Evolutionary conservation across 164 flowering plant genomes (phyloP).

Genomic region (Annona cherimola): DNA sequence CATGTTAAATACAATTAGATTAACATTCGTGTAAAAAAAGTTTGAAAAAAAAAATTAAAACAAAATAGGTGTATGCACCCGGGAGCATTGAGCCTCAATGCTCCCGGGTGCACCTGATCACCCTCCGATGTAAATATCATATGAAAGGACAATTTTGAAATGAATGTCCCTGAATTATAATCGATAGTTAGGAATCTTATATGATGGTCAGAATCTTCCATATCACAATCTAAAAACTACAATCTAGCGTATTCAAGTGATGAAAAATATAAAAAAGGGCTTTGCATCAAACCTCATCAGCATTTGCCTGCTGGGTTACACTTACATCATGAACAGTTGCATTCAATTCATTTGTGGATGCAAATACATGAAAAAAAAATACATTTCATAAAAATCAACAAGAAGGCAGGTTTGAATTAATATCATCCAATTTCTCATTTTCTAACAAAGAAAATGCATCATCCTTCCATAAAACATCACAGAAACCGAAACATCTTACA

Average conservation of each 20-base stretch:
- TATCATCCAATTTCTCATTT: conserved; percentile 4
- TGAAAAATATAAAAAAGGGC: background rate
- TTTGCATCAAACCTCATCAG: background rate
- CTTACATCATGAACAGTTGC: background rate
- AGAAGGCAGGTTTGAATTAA: background rate
- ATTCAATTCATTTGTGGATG: background rate
- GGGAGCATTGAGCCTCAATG: too few species aligned
- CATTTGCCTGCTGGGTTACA: background rate
- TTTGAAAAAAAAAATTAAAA: too few species aligned
- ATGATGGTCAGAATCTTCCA: background rate
- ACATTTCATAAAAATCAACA: background rate
- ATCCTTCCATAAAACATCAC: conserved; percentile 40
- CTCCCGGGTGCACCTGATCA: too few species aligned
- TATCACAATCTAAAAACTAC: background rate
- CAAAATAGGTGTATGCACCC: too few species aligned
- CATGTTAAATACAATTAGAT: too few species aligned
- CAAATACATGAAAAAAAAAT: background rate
- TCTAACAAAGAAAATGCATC: conserved; percentile 12
- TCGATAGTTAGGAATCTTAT: background rate
- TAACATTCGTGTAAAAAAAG: too few species aligned
- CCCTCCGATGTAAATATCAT: too few species aligned
- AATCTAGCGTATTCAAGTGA: too few species aligned
- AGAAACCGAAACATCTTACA: conserved; percentile 45
- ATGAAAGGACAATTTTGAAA: too few species aligned
- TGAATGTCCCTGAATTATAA: too few species aligned